These are phyloP conservation scores for Dothiorella sarmentorum DNA, from an alignment of 2,329 filamentous ascomycete genomes.

Conservation along the genomic window DNA sequence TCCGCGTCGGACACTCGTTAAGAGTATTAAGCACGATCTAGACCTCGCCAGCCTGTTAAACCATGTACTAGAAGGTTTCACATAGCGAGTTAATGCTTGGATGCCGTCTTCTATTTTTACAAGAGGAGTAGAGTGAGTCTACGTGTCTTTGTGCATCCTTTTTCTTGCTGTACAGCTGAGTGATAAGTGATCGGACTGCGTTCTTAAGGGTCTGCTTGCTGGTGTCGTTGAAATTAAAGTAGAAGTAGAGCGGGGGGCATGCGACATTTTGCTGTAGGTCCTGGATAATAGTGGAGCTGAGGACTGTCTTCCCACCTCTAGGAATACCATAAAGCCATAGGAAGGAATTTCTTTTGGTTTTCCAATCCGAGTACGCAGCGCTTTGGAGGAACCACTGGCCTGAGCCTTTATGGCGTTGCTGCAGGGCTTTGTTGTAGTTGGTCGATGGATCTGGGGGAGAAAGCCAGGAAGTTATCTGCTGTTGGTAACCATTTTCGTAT, in stretches of 20 bases:
- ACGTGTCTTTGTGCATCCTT: background rate
- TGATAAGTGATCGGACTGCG: conserved; percentile 32
- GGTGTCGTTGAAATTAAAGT: conserved; percentile 30
- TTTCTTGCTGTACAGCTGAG: conserved; percentile 27
- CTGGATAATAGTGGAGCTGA: conserved; percentile 37
- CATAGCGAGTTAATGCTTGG: conserved; percentile 9
- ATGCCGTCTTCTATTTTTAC: background rate
- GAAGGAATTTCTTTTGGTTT: conserved; percentile 26
- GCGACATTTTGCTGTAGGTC: conserved; percentile 19
- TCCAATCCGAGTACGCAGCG: conserved; percentile 33
- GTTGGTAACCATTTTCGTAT: no score
- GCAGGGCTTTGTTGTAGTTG: conserved; percentile 33
- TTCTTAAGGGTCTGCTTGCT: conserved; percentile 30
- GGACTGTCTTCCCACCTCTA: conserved; percentile 43
- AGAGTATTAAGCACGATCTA: conserved; percentile 21
- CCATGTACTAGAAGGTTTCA: conserved; percentile 5
- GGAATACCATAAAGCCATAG: conserved; percentile 42
- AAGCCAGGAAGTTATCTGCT: no score
- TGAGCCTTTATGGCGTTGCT: conserved; percentile 31
- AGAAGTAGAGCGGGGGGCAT: conserved; percentile 18
- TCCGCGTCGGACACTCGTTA: conserved; percentile 18
- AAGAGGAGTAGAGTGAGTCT: conserved; percentile 13
- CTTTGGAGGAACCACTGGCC: conserved; percentile 37
- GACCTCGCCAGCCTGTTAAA: conserved; percentile 3
- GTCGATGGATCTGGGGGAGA: conserved; percentile 35